Percentiles rank a stretch among this genome's conserved stretches.
Conservation (phyloP, 768 basidiomycete genomes). For the Leccinum longicurvipes region DNA sequence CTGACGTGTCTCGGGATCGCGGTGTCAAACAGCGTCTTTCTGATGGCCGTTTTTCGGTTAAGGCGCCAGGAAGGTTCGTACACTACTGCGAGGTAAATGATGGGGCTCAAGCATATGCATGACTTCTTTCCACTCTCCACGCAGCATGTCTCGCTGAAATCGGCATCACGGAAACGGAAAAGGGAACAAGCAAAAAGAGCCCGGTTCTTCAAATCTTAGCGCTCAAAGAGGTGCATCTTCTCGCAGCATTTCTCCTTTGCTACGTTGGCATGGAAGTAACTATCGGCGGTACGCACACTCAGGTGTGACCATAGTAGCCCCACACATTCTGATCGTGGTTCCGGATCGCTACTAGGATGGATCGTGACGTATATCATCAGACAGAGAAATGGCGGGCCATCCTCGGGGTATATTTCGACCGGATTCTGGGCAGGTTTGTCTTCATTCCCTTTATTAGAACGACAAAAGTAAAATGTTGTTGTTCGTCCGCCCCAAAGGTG, state of each 20-base stretch:
- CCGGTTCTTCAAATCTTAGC: neutral
- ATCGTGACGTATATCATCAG: constrained; percentile 2
- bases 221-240: constrained; percentile 2
- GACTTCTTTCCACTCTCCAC: neutral
- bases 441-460: neutral
- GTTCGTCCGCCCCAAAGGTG: constrained; percentile 33
- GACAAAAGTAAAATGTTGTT: neutral
- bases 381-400: neutral
- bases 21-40: neutral
- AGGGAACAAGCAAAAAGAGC: neutral
- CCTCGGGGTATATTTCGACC: constrained; percentile 45
- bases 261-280: constrained; percentile 3
- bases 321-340: neutral
- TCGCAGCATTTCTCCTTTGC: neutral
- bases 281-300: neutral
- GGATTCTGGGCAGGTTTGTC: constrained; percentile 49
- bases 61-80: constrained; percentile 1
- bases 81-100: neutral
- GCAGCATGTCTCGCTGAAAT: constrained; percentile 5
- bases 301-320: neutral
- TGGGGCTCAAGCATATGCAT: neutral
- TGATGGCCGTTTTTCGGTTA: neutral
- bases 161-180: neutral
- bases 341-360: neutral
- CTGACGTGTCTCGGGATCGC: neutral